These are phyloP conservation scores for Fusarium udum DNA, from an alignment of 2,329 filamentous ascomycete genomes.

Conservation along the genomic window DNA sequence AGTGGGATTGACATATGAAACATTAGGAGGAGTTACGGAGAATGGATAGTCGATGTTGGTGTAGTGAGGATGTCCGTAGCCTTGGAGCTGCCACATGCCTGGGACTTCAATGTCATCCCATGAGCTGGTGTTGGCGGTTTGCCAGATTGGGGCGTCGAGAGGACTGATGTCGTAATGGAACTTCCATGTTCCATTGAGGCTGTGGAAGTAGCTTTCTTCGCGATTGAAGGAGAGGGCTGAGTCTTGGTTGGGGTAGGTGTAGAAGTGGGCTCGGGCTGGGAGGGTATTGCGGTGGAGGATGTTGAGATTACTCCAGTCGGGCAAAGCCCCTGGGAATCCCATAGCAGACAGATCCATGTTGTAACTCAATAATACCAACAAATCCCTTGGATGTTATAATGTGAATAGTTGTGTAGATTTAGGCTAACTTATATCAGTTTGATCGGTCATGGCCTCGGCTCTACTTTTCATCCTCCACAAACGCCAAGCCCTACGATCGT, in stretches of 20 bases:
- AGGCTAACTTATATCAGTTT: background rate
- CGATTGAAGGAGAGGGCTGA: constrained; percentile 4
- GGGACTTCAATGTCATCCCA: constrained; percentile 65
- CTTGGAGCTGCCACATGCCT: constrained; percentile 76
- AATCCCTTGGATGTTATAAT: fast-evolving
- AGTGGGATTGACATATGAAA: constrained; percentile 71
- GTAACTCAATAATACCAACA: fast-evolving
- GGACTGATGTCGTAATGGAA: constrained; percentile 23
- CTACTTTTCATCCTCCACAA: background rate
- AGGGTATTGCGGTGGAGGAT: constrained; percentile 9
- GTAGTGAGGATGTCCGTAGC: constrained; percentile 73
- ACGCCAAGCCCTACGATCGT: constrained; percentile 21
- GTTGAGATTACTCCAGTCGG: constrained; percentile 11
- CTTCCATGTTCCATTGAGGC: constrained; percentile 23
- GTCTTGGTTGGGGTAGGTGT: constrained; percentile 8
- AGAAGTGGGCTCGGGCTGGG: constrained; percentile 24
- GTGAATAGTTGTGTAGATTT: background rate
- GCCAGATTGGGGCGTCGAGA: constrained; percentile 1
- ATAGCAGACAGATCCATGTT: background rate
- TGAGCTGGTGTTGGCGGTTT: background rate
- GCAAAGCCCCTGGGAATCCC: constrained; percentile 11
- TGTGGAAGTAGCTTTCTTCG: background rate
- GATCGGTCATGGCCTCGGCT: background rate
- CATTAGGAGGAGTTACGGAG: constrained; percentile 71
- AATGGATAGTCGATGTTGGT: constrained; percentile 76